Percentiles rank a stretch among this genome's conserved stretches.
Conservation (phyloP, 352 stramenopile species). For the Phytopythium sindhum region DNA sequence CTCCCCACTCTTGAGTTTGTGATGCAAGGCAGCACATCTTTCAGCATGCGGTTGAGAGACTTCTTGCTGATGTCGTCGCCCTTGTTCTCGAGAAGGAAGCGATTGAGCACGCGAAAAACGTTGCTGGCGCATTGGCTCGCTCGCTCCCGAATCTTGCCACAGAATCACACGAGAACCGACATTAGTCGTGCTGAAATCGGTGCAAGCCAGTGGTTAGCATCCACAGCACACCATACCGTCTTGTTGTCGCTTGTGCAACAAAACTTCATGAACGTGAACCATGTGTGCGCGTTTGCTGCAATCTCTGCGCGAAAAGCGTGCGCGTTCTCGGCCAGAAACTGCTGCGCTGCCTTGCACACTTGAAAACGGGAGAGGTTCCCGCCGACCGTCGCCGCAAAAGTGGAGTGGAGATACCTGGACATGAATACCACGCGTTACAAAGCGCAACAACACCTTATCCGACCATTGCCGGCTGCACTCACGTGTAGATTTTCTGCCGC, state of each 20-base stretch:
- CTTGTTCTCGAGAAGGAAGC: conserved; percentile 33
- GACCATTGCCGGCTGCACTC: conserved; percentile 9
- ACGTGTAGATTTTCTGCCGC: conserved; percentile 70
- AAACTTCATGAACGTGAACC: conserved; percentile 74
- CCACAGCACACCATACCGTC: conserved; percentile 33
- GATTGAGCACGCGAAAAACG: conserved; percentile 40
- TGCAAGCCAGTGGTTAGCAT: not conserved
- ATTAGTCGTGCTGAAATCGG: not conserved
- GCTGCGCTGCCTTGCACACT: conserved; percentile 56
- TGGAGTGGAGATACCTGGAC: conserved; percentile 50
- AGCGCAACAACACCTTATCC: no score
- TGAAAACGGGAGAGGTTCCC: conserved; percentile 66
- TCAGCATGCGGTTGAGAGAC: conserved; percentile 65
- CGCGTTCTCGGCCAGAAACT: conserved; percentile 47
- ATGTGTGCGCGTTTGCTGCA: conserved; percentile 38
- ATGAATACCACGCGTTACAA: not conserved
- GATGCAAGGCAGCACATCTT: conserved; percentile 61
- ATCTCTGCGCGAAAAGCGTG: conserved; percentile 48
- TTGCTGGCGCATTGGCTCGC: conserved; percentile 44
- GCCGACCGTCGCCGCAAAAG: conserved; percentile 55
- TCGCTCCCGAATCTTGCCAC: conserved; percentile 63
- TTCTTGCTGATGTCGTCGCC: conserved; percentile 53
- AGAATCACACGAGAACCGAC: not conserved
- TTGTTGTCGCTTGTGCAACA: conserved; percentile 69
- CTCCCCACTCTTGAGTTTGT: conserved; percentile 38